Percentiles rank a stretch among this genome's conserved stretches.
Conservation (phyloP, 2,329 filamentous ascomycete genomes). For the Aspergillus quadrilineatus region DNA sequence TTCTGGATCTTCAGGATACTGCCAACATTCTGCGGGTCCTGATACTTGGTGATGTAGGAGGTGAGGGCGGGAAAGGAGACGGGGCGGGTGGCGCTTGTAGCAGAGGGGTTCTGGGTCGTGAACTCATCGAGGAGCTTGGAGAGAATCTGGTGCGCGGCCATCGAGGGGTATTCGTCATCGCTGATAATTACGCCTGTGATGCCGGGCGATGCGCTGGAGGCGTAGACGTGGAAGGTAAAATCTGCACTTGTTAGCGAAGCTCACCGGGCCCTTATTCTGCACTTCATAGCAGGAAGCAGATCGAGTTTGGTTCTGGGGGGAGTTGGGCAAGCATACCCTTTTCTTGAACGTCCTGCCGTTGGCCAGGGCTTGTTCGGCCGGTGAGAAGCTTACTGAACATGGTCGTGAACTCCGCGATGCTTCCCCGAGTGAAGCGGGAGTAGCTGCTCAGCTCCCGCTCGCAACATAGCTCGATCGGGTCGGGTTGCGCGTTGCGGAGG, state of each 20-base stretch:
- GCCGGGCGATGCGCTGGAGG: constrained; percentile 60
- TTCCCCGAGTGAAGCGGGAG: constrained; percentile 71
- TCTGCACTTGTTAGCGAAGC: constrained; percentile 11
- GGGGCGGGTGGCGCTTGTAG: constrained; percentile 46
- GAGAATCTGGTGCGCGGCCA: constrained; percentile 83
- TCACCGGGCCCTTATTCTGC: neutral
- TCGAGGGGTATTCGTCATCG: constrained; percentile 70
- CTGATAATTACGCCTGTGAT: constrained; percentile 75
- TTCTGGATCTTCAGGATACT: constrained; percentile 94
- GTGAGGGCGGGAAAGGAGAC: constrained; percentile 69
- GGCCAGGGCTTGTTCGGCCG: constrained; percentile 75
- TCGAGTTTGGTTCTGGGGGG: neutral
- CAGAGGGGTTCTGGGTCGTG: constrained; percentile 67
- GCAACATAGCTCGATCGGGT: constrained; percentile 71
- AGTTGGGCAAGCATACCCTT: constrained; percentile 22
- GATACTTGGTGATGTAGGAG: constrained; percentile 75
- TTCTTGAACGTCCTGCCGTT: constrained; percentile 76
- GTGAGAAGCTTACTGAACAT: constrained; percentile 85
- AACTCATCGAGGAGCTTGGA: constrained; percentile 89
- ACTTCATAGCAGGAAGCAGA: neutral
- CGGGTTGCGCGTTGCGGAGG: constrained; percentile 74
- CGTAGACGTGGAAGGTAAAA: constrained; percentile 69
- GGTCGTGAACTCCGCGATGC: constrained; percentile 71
- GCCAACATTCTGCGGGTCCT: constrained; percentile 85
- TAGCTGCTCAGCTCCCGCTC: constrained; percentile 76